Conservation (phyloP, 2,329 filamentous ascomycete species). For the Sclerotiophoma versabilis region DNA sequence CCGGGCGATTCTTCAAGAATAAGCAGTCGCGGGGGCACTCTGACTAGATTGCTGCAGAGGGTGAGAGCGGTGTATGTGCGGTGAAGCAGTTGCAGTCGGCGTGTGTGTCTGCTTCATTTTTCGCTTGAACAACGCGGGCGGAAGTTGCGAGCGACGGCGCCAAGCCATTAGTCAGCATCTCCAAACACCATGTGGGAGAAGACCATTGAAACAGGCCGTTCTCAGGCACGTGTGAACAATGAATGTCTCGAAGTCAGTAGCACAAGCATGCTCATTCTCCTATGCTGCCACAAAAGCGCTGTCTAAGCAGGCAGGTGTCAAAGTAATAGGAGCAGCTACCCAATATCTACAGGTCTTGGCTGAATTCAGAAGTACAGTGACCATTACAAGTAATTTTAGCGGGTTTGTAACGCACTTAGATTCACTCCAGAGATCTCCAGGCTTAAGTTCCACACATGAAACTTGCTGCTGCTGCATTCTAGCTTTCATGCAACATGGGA, state of each 20-base stretch:
- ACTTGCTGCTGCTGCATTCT: too few species aligned
- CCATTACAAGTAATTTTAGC: too few species aligned
- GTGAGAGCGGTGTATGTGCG: slow-evolving; percentile 22
- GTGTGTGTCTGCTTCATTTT: slow-evolving; percentile 27
- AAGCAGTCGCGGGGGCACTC: slow-evolving; percentile 31
- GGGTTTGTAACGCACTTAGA: too few species aligned
- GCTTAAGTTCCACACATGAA: too few species aligned
- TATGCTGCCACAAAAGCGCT: too few species aligned
- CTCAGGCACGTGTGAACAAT: slow-evolving; percentile 8
- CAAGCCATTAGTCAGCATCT: slow-evolving; percentile 12
- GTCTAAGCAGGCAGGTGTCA: too few species aligned
- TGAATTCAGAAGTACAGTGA: too few species aligned
- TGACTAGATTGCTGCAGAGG: slow-evolving; percentile 19
- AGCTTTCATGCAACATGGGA: too few species aligned
- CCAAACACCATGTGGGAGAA: slow-evolving; percentile 14
- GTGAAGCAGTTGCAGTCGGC: slow-evolving; percentile 24
- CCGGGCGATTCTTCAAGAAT: slow-evolving; percentile 39
- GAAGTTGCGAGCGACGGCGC: slow-evolving; percentile 26
- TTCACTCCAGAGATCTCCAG: too few species aligned
- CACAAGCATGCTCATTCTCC: background rate
- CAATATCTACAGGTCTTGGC: too few species aligned
- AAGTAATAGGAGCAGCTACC: too few species aligned
- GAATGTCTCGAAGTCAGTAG: background rate
- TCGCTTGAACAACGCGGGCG: slow-evolving; percentile 39
- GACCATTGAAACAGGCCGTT: slow-evolving; percentile 6